Base-by-base conservation (phyloP, 116 monocot species). In the Cymodocea nodosa region DNA sequence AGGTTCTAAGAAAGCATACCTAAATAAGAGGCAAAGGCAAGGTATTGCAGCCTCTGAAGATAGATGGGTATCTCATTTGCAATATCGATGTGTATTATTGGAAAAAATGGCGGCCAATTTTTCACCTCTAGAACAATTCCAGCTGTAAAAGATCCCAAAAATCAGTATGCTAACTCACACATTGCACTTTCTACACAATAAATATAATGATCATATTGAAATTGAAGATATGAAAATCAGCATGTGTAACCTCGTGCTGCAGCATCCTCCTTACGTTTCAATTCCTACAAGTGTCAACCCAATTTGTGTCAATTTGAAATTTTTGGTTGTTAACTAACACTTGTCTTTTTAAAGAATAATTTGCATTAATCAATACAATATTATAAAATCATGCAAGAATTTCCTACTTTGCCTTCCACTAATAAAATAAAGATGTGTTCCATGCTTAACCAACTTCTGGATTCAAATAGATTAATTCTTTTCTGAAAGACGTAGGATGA, bases 51-150 rank as follows among this genome's bases (percentile, higher is more conserved):
- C 60, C 83, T 71, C 73, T 91, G 97, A 18, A 91, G 64, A 75
- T 90, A 85, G 60, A 91, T 75, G 16, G 97, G 97, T 78, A 97
- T 97, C 71, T 98, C 97, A 73, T 86, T 88, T 48, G 80, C 78
- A 74, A 98, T 98, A 72, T 98, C 97, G 77, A 86, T 83, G 77
- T 98, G 97, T 56, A 98, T 98, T 50, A 98, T 83, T 24, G 91
- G 97, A 53, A 91, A 80, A 70, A 91, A 82, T 17, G 97, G 82
- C 56, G 97, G 97, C 88, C 90, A 98, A 53, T 98, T 98, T 75
- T 91, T 98, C 63, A 84, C 86, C 69, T 91, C 86, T 52, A 91
- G 78, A 63, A 85, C 84, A 68, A 91, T 88, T 49, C 97, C 97
- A 81, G 91, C 97, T 98, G 84, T 52, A 80, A 68, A 58, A 37